These are phyloP conservation scores for Favolaschia claudopus DNA, from an alignment of 768 basidiomycete species.

Conservation along the genomic window DNA sequence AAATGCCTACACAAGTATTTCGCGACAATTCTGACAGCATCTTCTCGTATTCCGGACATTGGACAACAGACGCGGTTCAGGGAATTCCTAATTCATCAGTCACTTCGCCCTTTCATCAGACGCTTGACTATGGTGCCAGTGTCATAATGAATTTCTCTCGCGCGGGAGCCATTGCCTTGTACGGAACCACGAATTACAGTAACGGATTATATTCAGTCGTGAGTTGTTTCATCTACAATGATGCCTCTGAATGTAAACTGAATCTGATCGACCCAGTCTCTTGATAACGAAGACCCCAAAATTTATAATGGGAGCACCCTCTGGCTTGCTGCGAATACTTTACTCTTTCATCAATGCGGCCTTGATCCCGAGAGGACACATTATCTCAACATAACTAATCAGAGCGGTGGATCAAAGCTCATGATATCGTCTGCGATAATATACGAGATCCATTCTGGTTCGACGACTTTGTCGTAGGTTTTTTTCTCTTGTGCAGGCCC, in stretches of 20 bases:
- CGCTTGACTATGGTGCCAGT: background rate
- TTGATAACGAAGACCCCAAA: constrained; percentile 5
- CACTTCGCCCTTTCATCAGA: constrained; percentile 13
- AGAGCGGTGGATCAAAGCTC: no score
- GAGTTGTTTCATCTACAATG: background rate
- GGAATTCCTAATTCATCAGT: constrained; percentile 15
- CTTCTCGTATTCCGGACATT: constrained; percentile 6
- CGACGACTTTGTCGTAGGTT: no score
- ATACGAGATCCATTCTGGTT: no score
- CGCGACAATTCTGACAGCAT: constrained; percentile 10
- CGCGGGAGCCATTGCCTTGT: constrained; percentile 2
- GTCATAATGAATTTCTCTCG: constrained; percentile 12
- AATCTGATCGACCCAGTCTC: background rate
- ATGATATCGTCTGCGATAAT: no score
- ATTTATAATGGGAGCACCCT: constrained; percentile 12
- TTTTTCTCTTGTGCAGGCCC: no score
- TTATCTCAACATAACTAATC: constrained; percentile 6
- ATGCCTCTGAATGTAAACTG: background rate
- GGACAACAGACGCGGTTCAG: background rate
- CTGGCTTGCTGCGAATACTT: constrained; percentile 10
- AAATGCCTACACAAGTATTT: background rate
- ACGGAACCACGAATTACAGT: constrained; percentile 11
- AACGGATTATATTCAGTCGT: constrained; percentile 15
- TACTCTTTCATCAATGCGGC: constrained; percentile 12
- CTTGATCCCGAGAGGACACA: constrained; percentile 5